These are phyloP conservation scores for Simmondsia chinensis DNA, from an alignment of 148 eudicot species.

Conservation along the genomic window DNA sequence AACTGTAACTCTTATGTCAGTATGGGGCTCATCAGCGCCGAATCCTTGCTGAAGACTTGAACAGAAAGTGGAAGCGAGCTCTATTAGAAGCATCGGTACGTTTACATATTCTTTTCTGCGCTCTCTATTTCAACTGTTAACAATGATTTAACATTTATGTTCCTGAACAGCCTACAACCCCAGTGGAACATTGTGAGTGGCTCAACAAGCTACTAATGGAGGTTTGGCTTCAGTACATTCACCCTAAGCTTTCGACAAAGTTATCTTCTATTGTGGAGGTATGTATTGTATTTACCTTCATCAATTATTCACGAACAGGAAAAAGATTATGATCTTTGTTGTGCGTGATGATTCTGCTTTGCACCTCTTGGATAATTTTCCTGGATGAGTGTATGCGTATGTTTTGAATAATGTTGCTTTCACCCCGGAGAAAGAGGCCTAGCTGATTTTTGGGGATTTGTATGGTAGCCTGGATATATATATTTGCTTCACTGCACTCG, in stretches of 20 bases:
- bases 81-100: constrained; percentile 53
- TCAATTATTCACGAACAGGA: neutral
- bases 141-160: constrained; percentile 3
- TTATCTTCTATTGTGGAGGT: constrained; percentile 83
- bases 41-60: constrained; percentile 64
- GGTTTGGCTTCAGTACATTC: constrained; percentile 75
- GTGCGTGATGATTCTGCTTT: no score
- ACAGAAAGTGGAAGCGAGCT: constrained; percentile 83
- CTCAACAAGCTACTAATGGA: constrained; percentile 79
- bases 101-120: constrained; percentile 5
- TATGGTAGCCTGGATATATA: no score
- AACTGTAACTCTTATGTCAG: constrained; percentile 23
- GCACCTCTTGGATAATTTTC: no score
- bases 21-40: constrained; percentile 66
- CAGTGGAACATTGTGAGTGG: constrained; percentile 96
- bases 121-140: constrained; percentile 1
- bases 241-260: constrained; percentile 61
- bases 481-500: no score
- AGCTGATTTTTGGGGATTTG: no score
- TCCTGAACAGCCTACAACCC: constrained; percentile 62
- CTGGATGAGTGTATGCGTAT: neutral
- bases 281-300: neutral
- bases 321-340: no score
- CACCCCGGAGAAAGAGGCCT: no score
- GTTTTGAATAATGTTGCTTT: no score